Conservation (phyloP, 2,329 filamentous ascomycete species). For the Colletotrichum eremochloae region DNA sequence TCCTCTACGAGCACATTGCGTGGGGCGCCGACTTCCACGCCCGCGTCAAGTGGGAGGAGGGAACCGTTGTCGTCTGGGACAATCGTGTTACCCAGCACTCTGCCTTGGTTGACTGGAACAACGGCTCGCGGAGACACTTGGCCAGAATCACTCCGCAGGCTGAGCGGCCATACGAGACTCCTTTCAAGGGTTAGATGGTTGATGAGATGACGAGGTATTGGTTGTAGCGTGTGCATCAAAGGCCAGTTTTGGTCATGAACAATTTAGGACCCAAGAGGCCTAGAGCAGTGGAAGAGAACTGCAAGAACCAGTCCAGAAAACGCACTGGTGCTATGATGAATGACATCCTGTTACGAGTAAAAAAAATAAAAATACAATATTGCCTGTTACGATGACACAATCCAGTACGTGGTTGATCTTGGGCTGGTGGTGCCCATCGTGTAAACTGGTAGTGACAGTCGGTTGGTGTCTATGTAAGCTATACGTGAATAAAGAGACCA, state of each 20-base stretch:
- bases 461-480: background rate
- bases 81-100: constrained; percentile 41
- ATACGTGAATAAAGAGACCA: too few relatives aligned
- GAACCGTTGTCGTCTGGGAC: constrained; percentile 40
- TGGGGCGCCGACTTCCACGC: constrained; percentile 41
- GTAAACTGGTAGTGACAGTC: background rate
- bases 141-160: constrained; percentile 41
- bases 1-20: constrained; percentile 40
- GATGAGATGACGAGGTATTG: too few relatives aligned
- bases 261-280: background rate
- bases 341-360: constrained; percentile 5
- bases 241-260: background rate
- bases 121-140: constrained; percentile 38
- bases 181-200: constrained; percentile 32
- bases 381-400: too few relatives aligned
- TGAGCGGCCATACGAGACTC: constrained; percentile 37
- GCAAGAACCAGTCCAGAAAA: background rate
- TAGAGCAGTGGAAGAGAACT: background rate
- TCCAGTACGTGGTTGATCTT: too few relatives aligned
- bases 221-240: constrained; percentile 1
- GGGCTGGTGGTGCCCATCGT: background rate
- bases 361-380: background rate
- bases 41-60: constrained; percentile 42
- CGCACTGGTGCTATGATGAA: constrained; percentile 10
- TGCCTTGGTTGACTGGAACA: constrained; percentile 39